Evolutionary conservation across 257 asterid genomes (phyloP), one percentile per base, ranked within the genome.

Genomic region (Jasminum sambac): DNA sequence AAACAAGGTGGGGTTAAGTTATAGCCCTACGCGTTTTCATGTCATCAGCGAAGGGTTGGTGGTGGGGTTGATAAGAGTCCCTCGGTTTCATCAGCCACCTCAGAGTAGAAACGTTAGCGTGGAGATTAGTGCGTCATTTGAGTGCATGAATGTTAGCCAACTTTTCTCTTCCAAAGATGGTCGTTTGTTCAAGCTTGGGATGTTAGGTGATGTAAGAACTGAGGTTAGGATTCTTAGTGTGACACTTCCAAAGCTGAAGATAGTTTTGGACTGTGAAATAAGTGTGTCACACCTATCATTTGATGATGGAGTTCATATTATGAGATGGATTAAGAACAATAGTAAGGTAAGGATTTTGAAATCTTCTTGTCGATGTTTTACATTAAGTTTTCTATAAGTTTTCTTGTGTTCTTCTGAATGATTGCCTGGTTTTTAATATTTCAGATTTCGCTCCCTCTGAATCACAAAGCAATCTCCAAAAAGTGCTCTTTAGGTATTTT

Each of bases 191-290:
- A 83, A 69, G 57, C 60, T 84, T 19, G 77, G 76, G 77, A 76
- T 90, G 34, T 60, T 86, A 26, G 96, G 96, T 1, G 90, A 88
- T 40, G 75, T 88, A 50, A 41, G 60, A 77, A 87, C 87, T 16
- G 80, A 52, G 26, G 79, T 83, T 5, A 69, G 68, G 67, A 44
- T 90, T 41, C 78, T 81, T 24, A 74, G 63, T 23, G 17, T 86
- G 71, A 76, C 80, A 8, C 66, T 72, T 60, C 87, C 87, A 11
- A 75, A 71, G 68, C 64, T 89, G 40, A 85, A 74, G 93, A 92
- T 90, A 23, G 89, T 88, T 26, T 63, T 90, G 87, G 96, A 88
- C 73, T 90, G 96, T 69, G 84, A 81, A 14, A 68, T 88, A 66
- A 75, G 63, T 30, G 80, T 83, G 5, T 70, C 76, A 11, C 57